These are phyloP conservation scores for Hibiscus tridactylites DNA, from an alignment of 345 rosid species.

Conservation along the genomic window DNA sequence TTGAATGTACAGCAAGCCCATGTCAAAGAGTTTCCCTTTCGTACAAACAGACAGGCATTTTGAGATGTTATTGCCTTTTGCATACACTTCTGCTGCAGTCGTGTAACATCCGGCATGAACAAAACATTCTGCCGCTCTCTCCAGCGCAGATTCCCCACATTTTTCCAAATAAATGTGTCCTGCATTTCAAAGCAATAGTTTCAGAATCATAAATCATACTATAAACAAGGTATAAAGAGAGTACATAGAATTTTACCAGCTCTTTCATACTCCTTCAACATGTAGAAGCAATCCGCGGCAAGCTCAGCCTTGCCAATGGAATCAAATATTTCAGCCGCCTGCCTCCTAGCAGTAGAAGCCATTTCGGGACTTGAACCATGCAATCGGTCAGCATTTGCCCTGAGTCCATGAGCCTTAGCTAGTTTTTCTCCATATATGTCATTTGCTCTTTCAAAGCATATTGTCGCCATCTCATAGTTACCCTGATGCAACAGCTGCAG, in stretches of 20 bases:
- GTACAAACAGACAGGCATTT: slow-evolving; percentile 30
- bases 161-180: slow-evolving; percentile 32
- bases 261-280: slow-evolving; percentile 30
- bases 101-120: slow-evolving; percentile 21
- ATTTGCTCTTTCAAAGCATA: slow-evolving; percentile 44
- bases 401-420: slow-evolving; percentile 38
- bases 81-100: slow-evolving; percentile 35
- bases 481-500: slow-evolving; percentile 34
- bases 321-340: slow-evolving; percentile 42
- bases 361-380: slow-evolving; percentile 24
- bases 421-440: slow-evolving; percentile 30
- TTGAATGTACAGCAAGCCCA: slow-evolving; percentile 29
- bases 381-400: slow-evolving; percentile 32
- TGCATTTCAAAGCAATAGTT: slow-evolving; percentile 6
- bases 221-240: background rate
- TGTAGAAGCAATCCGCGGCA: slow-evolving; percentile 40
- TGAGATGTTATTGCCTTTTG: slow-evolving; percentile 21
- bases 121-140: slow-evolving; percentile 43
- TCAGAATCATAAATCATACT: background rate
- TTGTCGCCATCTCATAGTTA: slow-evolving; percentile 39
- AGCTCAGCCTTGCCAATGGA: slow-evolving; percentile 36
- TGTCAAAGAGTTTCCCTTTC: slow-evolving; percentile 32
- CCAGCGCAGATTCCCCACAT: slow-evolving; percentile 26
- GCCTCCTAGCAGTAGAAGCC: slow-evolving; percentile 24
- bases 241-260: slow-evolving; percentile 23